Conservation (phyloP, 345 rosid genomes). For the Lumnitzera racemosa region DNA sequence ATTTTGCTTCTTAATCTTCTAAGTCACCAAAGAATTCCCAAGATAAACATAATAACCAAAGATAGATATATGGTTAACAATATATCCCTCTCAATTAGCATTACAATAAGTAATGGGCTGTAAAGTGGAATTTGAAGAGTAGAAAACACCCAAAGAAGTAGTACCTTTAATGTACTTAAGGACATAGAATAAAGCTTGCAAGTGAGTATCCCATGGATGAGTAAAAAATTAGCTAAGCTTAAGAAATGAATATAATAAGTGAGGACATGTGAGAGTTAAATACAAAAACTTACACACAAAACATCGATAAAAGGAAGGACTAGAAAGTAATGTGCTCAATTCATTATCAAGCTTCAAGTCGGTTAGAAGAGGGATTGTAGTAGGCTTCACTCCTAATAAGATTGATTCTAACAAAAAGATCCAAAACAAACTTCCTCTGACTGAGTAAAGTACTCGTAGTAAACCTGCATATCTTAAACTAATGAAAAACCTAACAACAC, state of each 20-base stretch:
- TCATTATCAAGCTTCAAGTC: no score
- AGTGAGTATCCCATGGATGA: background rate
- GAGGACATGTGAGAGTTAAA: background rate
- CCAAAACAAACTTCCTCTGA: no score
- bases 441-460: no score
- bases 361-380: no score
- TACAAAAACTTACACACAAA: background rate
- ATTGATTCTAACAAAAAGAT: no score
- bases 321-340: background rate
- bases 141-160: background rate
- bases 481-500: no score
- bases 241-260: background rate
- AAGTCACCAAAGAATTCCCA: background rate
- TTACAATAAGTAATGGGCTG: background rate
- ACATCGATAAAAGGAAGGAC: background rate
- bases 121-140: background rate
- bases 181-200: background rate
- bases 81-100: background rate
- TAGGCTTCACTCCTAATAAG: no score
- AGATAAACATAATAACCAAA: background rate
- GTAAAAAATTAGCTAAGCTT: background rate
- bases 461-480: no score
- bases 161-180: background rate
- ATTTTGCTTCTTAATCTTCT: constrained; percentile 1
- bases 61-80: background rate